phyloP scores from a whole-genome alignment of 2,329 filamentous ascomycete species.

The Aureobasidium zeae region DNA sequence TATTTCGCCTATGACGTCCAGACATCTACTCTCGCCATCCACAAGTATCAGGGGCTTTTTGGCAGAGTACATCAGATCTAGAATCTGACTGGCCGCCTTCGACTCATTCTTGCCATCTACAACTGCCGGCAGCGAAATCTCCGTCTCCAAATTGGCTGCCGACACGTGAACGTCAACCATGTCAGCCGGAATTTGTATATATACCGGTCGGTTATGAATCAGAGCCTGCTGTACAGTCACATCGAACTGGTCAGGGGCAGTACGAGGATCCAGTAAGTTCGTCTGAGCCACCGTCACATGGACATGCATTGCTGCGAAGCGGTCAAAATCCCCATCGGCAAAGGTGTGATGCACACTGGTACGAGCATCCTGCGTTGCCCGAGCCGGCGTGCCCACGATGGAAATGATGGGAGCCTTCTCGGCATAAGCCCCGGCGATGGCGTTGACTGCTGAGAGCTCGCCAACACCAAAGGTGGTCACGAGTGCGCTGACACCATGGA shows the following conservation, averaged over 20 bases:
- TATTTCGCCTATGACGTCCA: slow-evolving; percentile 31
- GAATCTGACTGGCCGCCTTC: slow-evolving; percentile 68
- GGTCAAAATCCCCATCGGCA: slow-evolving; percentile 61
- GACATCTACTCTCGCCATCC: slow-evolving; percentile 69
- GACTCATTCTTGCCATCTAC: slow-evolving; percentile 66
- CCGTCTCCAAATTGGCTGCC: slow-evolving; percentile 58
- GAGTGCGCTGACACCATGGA: slow-evolving; percentile 20
- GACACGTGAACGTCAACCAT: slow-evolving; percentile 70
- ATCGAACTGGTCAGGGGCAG: slow-evolving; percentile 69
- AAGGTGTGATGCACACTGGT: slow-evolving; percentile 39
- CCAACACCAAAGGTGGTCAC: slow-evolving; percentile 42
- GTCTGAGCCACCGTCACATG: slow-evolving; percentile 63
- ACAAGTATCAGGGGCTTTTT: slow-evolving; percentile 70
- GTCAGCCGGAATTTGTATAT: slow-evolving; percentile 77
- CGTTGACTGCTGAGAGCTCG: slow-evolving; percentile 40
- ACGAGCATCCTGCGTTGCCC: slow-evolving; percentile 32
- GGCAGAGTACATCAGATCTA: slow-evolving; percentile 63
- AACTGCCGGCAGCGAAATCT: slow-evolving; percentile 57
- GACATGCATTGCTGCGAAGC: slow-evolving; percentile 70
- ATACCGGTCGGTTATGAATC: slow-evolving; percentile 66
- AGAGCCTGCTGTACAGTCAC: slow-evolving; percentile 66
- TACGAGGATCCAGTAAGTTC: slow-evolving; percentile 58
- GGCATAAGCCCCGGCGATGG: slow-evolving; percentile 38
- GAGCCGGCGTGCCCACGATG: slow-evolving; percentile 39
- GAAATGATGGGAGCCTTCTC: slow-evolving; percentile 41